Conservation (phyloP, 495 filamentous ascomycete genomes). For the Neurospora sp. region DNA sequence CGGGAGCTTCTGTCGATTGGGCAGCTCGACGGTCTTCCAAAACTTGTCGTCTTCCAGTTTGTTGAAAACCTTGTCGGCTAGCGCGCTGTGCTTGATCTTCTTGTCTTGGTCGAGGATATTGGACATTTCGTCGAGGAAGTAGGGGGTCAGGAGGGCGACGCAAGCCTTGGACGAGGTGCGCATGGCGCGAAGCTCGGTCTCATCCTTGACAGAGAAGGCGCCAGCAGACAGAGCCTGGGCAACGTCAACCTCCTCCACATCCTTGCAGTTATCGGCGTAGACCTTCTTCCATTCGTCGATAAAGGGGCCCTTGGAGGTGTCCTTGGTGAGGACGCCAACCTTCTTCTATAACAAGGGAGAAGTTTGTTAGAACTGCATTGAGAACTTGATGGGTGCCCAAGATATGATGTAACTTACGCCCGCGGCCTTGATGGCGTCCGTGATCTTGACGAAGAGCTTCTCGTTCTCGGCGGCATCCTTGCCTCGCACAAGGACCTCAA, state of each 20-base stretch:
- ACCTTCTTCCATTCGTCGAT: conserved; percentile 90
- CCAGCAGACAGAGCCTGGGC: conserved; percentile 66
- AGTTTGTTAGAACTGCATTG: conserved; percentile 4
- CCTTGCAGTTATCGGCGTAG: conserved; percentile 63
- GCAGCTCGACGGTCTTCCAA: conserved; percentile 66
- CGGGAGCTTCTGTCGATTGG: conserved; percentile 62
- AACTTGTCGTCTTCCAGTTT: conserved; percentile 92
- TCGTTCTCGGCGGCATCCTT: conserved; percentile 86
- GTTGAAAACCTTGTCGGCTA: conserved; percentile 72
- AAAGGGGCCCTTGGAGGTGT: conserved; percentile 76
- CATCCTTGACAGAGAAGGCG: conserved; percentile 92
- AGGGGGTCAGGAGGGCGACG: conserved; percentile 82
- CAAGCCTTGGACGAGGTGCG: conserved; percentile 87
- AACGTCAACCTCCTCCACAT: conserved; percentile 84
- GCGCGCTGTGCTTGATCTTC: conserved; percentile 80
- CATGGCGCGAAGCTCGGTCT: conserved; percentile 87
- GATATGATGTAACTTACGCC: conserved; percentile 53
- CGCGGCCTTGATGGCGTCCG: conserved; percentile 74
- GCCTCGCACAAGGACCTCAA: conserved; percentile 80
- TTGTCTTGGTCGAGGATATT: conserved; percentile 88
- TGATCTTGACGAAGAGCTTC: conserved; percentile 72
- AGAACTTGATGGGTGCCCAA: neutral
- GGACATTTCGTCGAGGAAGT: conserved; percentile 97
- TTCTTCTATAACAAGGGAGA: conserved; percentile 53
- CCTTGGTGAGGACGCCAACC: conserved; percentile 76